Evolutionary conservation across 352 stramenopile species (phyloP), one percentile per base, ranked within the genome.

Genomic region (Pythium aphanidermatum): DNA sequence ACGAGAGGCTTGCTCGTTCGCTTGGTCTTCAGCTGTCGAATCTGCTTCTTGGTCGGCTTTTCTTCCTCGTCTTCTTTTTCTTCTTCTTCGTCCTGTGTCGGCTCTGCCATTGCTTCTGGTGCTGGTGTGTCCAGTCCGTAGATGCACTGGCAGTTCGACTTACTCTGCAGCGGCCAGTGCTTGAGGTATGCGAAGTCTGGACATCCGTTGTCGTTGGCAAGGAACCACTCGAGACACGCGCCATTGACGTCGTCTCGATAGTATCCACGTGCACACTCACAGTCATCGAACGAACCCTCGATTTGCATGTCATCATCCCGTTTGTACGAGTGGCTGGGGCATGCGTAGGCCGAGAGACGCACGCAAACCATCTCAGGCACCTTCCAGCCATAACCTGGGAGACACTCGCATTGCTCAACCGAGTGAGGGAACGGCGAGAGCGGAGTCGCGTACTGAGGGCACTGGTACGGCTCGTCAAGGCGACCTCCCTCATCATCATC

Each of bases 161-260:
- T 78, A 40, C 71, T 86, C 55, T 91, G 74, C 43, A 92, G 56
- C 28, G 78, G 78, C 81, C 81, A 92, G 26, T 80, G 77, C 8
- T 55, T 75, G 28, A 89, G 64, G 21, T 82, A 70, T 4, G 75
- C 66, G 34, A 68, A 80, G 12, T 60, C 27, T 6, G 81, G 81
- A 23, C 81, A 92, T 0, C 61, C 42, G 32, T 86, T 88, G 8
- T 75, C 65, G 34, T 87, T 80, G 21, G 72, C 51, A 33, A 86
- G 48, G 32, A 86, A 77, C 75, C 75, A 88, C 33, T 76, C 63
- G 19, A 85, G 59, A 43, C 81, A 92, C 12, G 56, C 51, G 19
- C 63, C 42, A 17, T 65, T 58, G 5, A 57, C 24, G 1, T 81
- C 68, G 52, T 92, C 73, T 9, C 81, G 80, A 32, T 73, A 81